Conservation (phyloP, 192 early-diverging fungal genomes). For the Chytriomyces confervae region DNA sequence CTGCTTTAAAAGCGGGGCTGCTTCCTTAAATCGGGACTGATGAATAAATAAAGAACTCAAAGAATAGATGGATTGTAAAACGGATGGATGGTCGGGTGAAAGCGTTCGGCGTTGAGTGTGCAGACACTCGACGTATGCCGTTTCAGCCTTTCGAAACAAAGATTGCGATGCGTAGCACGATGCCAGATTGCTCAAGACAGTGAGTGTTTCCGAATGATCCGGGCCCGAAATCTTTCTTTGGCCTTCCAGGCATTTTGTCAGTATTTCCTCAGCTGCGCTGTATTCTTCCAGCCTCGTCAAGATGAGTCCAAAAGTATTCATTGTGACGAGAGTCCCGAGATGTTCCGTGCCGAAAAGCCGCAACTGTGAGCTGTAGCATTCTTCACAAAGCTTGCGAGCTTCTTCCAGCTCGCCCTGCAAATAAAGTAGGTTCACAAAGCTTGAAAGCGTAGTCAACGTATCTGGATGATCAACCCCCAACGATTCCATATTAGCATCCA, state of each 20-base stretch:
- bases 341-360: neutral
- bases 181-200: slow-evolving; percentile 7
- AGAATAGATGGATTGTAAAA: neutral
- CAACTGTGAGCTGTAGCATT: neutral
- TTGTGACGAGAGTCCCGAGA: neutral
- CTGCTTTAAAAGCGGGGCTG: slow-evolving; percentile 1
- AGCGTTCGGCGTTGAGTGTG: neutral
- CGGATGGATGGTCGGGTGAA: neutral
- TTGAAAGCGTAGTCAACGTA: neutral
- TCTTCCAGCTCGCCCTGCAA: neutral
- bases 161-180: neutral
- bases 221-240: slow-evolving; percentile 4
- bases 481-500: slow-evolving; percentile 10
- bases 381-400: neutral
- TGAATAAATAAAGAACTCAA: neutral
- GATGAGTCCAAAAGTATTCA: neutral
- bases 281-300: neutral
- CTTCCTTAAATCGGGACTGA: neutral
- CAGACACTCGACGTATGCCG: neutral
- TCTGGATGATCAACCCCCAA: neutral
- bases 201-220: slow-evolving; percentile 37
- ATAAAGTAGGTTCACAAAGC: neutral
- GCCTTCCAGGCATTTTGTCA: slow-evolving; percentile 26
- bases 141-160: neutral
- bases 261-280: slow-evolving; percentile 20